Evolutionary conservation across 2,329 filamentous ascomycete genomes (phyloP).

Genomic region (Alternaria gaisen): DNA sequence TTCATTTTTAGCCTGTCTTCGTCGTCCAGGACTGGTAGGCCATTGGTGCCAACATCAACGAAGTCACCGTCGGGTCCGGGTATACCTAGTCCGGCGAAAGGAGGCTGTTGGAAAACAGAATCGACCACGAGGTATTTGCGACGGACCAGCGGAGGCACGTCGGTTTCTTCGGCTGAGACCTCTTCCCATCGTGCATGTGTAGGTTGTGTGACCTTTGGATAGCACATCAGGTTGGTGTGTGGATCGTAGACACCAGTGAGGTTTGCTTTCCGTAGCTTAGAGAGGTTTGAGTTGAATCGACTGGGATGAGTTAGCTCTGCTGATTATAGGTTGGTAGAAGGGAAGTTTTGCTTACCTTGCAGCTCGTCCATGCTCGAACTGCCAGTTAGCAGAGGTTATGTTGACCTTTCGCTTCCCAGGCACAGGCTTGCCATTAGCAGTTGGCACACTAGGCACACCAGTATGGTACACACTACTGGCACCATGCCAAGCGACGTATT

Average conservation of each 20-base stretch:
- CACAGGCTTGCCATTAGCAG: conserved; percentile 74
- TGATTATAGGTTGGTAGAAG: conserved; percentile 4
- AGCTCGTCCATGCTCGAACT: conserved; percentile 90
- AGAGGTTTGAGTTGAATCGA: conserved; percentile 81
- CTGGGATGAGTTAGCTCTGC: conserved; percentile 58
- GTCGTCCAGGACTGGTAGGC: conserved; percentile 69
- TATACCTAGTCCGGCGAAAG: conserved; percentile 65
- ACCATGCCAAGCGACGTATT: conserved; percentile 98
- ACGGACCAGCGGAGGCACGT: conserved; percentile 65
- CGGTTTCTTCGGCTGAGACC: conserved; percentile 58
- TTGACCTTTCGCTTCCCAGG: conserved; percentile 85
- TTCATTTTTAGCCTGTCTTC: conserved; percentile 74
- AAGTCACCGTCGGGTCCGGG: conserved; percentile 66
- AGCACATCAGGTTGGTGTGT: conserved; percentile 92
- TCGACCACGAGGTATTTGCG: conserved; percentile 71
- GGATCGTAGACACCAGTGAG: conserved; percentile 86
- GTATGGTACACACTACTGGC: conserved; percentile 96
- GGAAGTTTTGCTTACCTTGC: conserved; percentile 71
- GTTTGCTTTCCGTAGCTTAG: conserved; percentile 72
- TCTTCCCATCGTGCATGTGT: conserved; percentile 85
- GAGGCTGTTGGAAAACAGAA: conserved; percentile 66
- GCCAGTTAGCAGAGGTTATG: conserved; percentile 95
- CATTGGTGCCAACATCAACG: conserved; percentile 60
- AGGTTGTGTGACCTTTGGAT: conserved; percentile 86
- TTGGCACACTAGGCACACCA: conserved; percentile 76